Conservation (phyloP, 2,329 filamentous ascomycete genomes). For the Cytospora paraplurivora region DNA sequence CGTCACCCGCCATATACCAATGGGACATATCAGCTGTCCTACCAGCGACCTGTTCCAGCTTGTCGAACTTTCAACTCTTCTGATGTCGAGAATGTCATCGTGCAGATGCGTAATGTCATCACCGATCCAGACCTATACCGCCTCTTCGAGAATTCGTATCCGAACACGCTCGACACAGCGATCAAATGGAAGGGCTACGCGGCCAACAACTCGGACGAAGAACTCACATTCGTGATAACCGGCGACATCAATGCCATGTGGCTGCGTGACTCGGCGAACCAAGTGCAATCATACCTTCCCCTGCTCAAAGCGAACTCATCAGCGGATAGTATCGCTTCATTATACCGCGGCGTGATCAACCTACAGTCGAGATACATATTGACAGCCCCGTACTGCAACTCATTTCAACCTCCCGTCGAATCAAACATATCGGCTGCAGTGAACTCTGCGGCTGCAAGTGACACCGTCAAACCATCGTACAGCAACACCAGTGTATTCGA, state of each 20-base stretch:
- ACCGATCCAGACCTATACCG: conserved; percentile 74
- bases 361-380: conserved; percentile 72
- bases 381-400: conserved; percentile 82
- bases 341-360: conserved; percentile 76
- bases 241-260: conserved; percentile 53
- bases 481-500: conserved; percentile 78
- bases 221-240: conserved; percentile 62
- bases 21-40: conserved; percentile 77
- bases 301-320: conserved; percentile 55
- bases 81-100: conserved; percentile 74
- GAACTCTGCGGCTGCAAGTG: conserved; percentile 62
- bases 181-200: conserved; percentile 68
- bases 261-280: conserved; percentile 55
- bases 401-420: conserved; percentile 85
- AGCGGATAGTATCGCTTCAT: conserved; percentile 62
- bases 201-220: conserved; percentile 59
- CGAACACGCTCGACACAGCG: conserved; percentile 75
- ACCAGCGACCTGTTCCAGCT: conserved; percentile 71
- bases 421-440: conserved; percentile 62
- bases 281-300: conserved; percentile 73
- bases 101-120: conserved; percentile 68
- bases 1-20: conserved; percentile 71
- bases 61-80: conserved; percentile 83
- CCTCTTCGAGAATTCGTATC: conserved; percentile 72
- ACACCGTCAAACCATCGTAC: conserved; percentile 63